These are phyloP conservation scores for Thelephora ganbajun DNA, from an alignment of 768 basidiomycete species.

Conservation along the genomic window DNA sequence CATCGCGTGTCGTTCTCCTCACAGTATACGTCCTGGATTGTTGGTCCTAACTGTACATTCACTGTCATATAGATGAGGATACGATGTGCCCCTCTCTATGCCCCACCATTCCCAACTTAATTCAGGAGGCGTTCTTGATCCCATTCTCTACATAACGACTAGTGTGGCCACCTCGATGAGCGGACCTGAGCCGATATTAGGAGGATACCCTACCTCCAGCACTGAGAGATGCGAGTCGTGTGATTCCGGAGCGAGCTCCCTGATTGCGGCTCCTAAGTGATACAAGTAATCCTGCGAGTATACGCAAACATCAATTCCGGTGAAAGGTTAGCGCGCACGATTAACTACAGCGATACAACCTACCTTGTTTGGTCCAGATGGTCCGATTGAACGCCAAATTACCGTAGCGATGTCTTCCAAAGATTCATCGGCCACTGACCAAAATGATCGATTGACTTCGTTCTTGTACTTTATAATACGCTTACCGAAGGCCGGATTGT, in stretches of 20 bases:
- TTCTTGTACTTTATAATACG: background rate
- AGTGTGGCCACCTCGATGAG: background rate
- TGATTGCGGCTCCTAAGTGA: constrained; percentile 56
- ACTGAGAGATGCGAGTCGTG: constrained; percentile 65
- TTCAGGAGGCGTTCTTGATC: background rate
- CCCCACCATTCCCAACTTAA: too few relatives aligned
- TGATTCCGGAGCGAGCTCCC: constrained; percentile 60
- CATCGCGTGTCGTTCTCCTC: too few relatives aligned
- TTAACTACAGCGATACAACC: background rate
- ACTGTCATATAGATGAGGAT: too few relatives aligned
- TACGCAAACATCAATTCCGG: too few relatives aligned
- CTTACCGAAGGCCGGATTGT: constrained; percentile 84
- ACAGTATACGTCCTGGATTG: too few relatives aligned
- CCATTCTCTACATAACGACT: background rate
- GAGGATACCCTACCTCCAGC: constrained; percentile 42
- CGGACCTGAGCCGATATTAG: constrained; percentile 6
- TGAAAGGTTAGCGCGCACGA: background rate
- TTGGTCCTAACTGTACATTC: too few relatives aligned
- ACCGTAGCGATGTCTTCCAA: constrained; percentile 49
- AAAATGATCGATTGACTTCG: background rate
- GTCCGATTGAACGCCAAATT: constrained; percentile 69
- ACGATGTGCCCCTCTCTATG: too few relatives aligned
- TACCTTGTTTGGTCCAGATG: constrained; percentile 87
- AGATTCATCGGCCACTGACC: constrained; percentile 69
- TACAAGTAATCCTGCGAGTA: constrained; percentile 70